Percentiles rank a stretch among this genome's conserved stretches.
These are phyloP conservation scores for Setomelanomma holmii DNA, from an alignment of 2,329 filamentous ascomycete genomes.

Conservation along the genomic window DNA sequence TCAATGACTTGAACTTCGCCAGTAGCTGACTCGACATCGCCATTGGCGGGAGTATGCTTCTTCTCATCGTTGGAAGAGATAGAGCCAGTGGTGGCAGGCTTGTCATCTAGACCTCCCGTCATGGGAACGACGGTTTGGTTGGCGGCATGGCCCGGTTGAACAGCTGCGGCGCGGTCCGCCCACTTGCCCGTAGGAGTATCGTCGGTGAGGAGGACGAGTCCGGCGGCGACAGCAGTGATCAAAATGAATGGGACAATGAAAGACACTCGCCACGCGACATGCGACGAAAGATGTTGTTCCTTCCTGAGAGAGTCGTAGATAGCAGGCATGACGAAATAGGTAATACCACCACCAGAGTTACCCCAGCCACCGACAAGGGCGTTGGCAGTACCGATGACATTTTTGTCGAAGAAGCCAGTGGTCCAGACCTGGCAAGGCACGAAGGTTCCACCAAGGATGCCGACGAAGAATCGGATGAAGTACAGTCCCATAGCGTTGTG, in stretches of 20 bases:
- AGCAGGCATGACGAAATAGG: conserved; percentile 92
- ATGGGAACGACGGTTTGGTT: conserved; percentile 58
- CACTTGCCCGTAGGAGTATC: conserved; percentile 86
- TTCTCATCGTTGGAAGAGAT: conserved; percentile 50
- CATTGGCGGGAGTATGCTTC: conserved; percentile 26
- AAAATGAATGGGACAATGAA: conserved; percentile 86
- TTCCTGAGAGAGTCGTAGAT: conserved; percentile 79
- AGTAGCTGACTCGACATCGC: conserved; percentile 56
- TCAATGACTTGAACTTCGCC: conserved; percentile 62
- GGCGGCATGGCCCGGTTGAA: conserved; percentile 60
- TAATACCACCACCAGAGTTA: conserved; percentile 87
- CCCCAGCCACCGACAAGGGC: conserved; percentile 84
- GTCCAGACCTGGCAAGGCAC: conserved; percentile 93
- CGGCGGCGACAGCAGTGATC: conserved; percentile 70
- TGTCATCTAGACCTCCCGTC: conserved; percentile 59
- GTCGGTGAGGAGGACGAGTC: conserved; percentile 75
- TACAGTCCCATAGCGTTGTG: conserved; percentile 73
- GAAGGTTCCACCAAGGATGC: conserved; percentile 78
- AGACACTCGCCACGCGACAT: conserved; percentile 81
- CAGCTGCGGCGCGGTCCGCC: conserved; percentile 71
- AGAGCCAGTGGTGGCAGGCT: conserved; percentile 39
- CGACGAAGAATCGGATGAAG: conserved; percentile 78
- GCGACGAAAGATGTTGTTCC: conserved; percentile 63
- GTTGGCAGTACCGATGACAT: conserved; percentile 87
- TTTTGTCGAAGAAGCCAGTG: conserved; percentile 92